Conservation (phyloP, 345 rosid genomes). For the Murraya paniculata region DNA sequence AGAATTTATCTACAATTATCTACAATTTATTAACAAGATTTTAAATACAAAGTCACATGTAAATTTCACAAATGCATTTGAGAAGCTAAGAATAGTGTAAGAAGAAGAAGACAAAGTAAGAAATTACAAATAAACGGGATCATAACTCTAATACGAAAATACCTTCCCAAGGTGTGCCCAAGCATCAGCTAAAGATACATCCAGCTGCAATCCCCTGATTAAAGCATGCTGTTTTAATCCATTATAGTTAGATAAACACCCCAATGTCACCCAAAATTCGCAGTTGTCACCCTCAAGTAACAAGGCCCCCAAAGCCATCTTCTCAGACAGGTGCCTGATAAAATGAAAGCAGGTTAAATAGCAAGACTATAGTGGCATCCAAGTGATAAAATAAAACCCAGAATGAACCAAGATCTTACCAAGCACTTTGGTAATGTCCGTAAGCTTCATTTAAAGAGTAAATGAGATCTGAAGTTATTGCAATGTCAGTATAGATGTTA, state of each 20-base stretch:
- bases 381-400: slow-evolving; percentile 20
- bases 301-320: slow-evolving; percentile 89
- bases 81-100: background rate
- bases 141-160: slow-evolving; percentile 5
- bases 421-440: slow-evolving; percentile 34
- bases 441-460: slow-evolving; percentile 39
- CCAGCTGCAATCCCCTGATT: slow-evolving; percentile 87
- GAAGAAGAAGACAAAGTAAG: background rate
- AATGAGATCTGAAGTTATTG: slow-evolving; percentile 65
- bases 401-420: slow-evolving; percentile 45
- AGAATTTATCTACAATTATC: background rate
- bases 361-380: slow-evolving; percentile 6
- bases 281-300: slow-evolving; percentile 74
- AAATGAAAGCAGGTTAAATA: slow-evolving; percentile 27
- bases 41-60: background rate
- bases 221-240: slow-evolving; percentile 85
- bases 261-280: slow-evolving; percentile 87
- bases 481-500: slow-evolving; percentile 71
- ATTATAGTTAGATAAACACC: slow-evolving; percentile 62
- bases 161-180: slow-evolving; percentile 98
- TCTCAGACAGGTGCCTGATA: slow-evolving; percentile 86
- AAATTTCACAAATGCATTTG: background rate
- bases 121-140: background rate
- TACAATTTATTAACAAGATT: background rate
- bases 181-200: slow-evolving; percentile 75